Evolutionary conservation across 352 stramenopile species (phyloP), one percentile per base, ranked within the genome.

Genomic region (Pythium apleroticum): DNA sequence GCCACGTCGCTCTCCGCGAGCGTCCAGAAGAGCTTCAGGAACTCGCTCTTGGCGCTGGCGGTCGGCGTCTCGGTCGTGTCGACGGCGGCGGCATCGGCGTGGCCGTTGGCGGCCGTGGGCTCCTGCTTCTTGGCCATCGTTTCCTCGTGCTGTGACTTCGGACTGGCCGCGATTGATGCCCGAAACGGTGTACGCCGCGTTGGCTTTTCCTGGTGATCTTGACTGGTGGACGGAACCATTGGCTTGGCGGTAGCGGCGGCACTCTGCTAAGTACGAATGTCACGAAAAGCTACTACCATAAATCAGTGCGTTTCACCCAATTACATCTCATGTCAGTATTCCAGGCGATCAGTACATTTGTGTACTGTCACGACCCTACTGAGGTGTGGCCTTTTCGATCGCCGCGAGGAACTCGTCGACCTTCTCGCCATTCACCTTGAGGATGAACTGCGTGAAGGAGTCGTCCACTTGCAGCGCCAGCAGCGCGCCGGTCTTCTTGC

Each of bases 1-100:
- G 66, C 56, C 10, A 71, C 71, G 43, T 96, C 86, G 63, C 76
- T 91, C 74, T 94, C 87, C 17, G 87, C 84, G 43, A 96, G 65
- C 54, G 80, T 91, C 81, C 84, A 96, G 69, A 96, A 96, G 46
- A 96, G 80, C 76, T 96, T 94, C 67, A 96, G 80, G 73, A 93
- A 96, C 68, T 88, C 81, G 66, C 70, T 70, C 56, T 70, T 69
- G 56, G 65, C 65, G 60, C 71, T 84, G 82, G 28, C 14, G 43
- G 56, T 48, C 17, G 57, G 7, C 35, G 39, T 14, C 46, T 24
- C 37, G 3, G 39, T 12, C 10, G 17, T 27, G 17, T 28, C 57
- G 17, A 28, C 30, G 37, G 19, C 52, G 14, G 48, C 35, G 20
- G 37, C 59, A 30, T 58, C 49, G 31, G 22, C 59, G 25, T 58